Evolutionary conservation across 495 filamentous ascomycete species (phyloP).

Genomic region (Penicillium ochrochloron): DNA sequence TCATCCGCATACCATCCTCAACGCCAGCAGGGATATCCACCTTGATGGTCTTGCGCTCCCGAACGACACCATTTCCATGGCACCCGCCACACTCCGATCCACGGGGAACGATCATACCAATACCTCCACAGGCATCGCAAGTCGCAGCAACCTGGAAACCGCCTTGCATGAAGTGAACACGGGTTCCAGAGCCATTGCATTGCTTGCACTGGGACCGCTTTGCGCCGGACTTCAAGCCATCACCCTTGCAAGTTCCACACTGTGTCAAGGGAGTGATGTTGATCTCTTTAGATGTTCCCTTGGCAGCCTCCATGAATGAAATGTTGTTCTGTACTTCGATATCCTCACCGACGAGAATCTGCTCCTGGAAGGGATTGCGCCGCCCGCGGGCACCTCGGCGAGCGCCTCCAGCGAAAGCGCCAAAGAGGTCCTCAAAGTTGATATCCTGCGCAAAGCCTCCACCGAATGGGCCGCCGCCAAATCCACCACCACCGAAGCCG

Average conservation of each 20-base stretch:
- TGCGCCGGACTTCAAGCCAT: slow-evolving; percentile 80
- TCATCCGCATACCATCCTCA: slow-evolving; percentile 91
- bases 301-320: slow-evolving; percentile 95
- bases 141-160: slow-evolving; percentile 96
- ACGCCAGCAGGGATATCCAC: slow-evolving; percentile 93
- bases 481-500: slow-evolving; percentile 61
- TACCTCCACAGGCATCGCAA: slow-evolving; percentile 78
- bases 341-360: slow-evolving; percentile 84
- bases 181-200: slow-evolving; percentile 85
- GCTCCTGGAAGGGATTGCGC: slow-evolving; percentile 69
- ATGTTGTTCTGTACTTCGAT: slow-evolving; percentile 93
- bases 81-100: slow-evolving; percentile 82
- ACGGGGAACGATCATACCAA: slow-evolving; percentile 70
- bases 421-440: slow-evolving; percentile 94
- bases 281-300: slow-evolving; percentile 80
- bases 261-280: slow-evolving; percentile 73
- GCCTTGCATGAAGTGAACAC: slow-evolving; percentile 84
- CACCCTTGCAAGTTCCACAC: slow-evolving; percentile 82
- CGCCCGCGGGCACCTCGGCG: slow-evolving; percentile 59
- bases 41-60: slow-evolving; percentile 76
- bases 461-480: slow-evolving; percentile 60
- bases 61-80: slow-evolving; percentile 74
- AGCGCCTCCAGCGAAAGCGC: slow-evolving; percentile 75
- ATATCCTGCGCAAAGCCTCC: slow-evolving; percentile 75
- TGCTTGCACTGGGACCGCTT: slow-evolving; percentile 71